Percentiles rank a stretch among this genome's conserved stretches.
Evolutionary conservation across 2,329 filamentous ascomycete genomes (phyloP).

Genomic region (Penicillium fuscoglaucum): DNA sequence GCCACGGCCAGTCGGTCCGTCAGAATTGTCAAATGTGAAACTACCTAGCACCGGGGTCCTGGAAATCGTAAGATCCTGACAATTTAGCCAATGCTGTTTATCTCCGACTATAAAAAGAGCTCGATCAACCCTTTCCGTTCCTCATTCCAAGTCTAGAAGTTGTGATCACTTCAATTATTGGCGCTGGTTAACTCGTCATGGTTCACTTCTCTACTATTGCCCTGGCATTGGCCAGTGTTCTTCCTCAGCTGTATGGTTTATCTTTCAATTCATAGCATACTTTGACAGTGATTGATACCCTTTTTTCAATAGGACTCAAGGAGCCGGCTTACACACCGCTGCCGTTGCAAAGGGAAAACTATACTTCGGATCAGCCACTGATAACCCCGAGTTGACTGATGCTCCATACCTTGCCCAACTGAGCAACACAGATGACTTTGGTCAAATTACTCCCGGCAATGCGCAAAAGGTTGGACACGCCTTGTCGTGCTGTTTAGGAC

Average conservation of each 20-base stretch:
- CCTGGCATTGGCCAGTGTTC: constrained; percentile 23
- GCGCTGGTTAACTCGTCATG: constrained; percentile 13
- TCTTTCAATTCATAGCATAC: background rate
- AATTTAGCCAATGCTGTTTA: background rate
- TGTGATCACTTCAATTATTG: background rate
- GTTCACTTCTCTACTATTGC: constrained; percentile 19
- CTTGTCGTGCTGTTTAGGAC: rapidly evolving
- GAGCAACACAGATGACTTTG: constrained; percentile 62
- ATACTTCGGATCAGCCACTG: constrained; percentile 61
- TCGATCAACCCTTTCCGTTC: background rate
- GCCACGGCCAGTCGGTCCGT: constrained; percentile 21
- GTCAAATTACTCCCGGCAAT: constrained; percentile 65
- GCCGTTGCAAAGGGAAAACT: constrained; percentile 57
- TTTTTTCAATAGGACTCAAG: constrained; percentile 17
- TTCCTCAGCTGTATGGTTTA: constrained; percentile 24
- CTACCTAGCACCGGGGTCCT: background rate
- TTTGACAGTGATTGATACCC: background rate
- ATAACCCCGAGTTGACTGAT: constrained; percentile 57
- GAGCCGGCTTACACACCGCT: constrained; percentile 30
- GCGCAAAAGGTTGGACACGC: constrained; percentile 50
- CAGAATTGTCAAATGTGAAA: constrained; percentile 1
- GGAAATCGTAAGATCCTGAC: background rate
- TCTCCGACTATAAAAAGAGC: constrained; percentile 10
- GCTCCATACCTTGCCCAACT: constrained; percentile 57
- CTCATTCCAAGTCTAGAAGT: background rate